Percentiles rank a stretch among this genome's conserved stretches.
These are phyloP conservation scores for Colletotrichum salicis DNA, from an alignment of 2,329 filamentous ascomycete species.

Conservation along the genomic window DNA sequence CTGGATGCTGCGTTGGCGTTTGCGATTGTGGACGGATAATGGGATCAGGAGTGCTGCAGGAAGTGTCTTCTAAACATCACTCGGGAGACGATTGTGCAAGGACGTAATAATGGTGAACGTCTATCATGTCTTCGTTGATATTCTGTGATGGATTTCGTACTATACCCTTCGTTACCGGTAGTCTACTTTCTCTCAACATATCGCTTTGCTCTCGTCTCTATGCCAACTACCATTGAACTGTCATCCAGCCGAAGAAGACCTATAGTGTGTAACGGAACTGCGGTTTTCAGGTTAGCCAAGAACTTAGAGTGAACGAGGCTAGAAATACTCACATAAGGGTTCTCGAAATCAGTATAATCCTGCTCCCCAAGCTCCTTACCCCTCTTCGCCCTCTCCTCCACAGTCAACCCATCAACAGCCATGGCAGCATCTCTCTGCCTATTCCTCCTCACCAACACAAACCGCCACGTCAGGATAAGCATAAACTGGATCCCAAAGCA, in stretches of 20 bases:
- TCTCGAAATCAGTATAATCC: slow-evolving; percentile 51
- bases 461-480: slow-evolving; percentile 51
- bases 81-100: not conserved
- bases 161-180: slow-evolving; percentile 1
- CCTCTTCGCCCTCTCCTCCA: slow-evolving; percentile 45
- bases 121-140: not conserved
- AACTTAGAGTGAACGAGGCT: accelerated
- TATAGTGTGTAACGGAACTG: slow-evolving; percentile 17
- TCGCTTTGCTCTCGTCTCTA: not conserved
- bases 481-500: slow-evolving; percentile 51
- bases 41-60: not conserved
- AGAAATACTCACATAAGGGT: slow-evolving; percentile 44
- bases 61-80: not conserved
- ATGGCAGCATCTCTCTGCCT: slow-evolving; percentile 44
- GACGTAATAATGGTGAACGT: not conserved
- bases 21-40: not conserved
- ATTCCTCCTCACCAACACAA: slow-evolving; percentile 54
- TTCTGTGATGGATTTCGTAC: not conserved
- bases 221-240: not conserved
- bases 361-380: slow-evolving; percentile 49
- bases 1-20: not conserved
- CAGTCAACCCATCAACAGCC: slow-evolving; percentile 44
- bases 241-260: too few species aligned
- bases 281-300: not conserved
- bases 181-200: not conserved